Evolutionary conservation across 768 basidiomycete genomes (phyloP).

Genomic region (Russula foetens): DNA sequence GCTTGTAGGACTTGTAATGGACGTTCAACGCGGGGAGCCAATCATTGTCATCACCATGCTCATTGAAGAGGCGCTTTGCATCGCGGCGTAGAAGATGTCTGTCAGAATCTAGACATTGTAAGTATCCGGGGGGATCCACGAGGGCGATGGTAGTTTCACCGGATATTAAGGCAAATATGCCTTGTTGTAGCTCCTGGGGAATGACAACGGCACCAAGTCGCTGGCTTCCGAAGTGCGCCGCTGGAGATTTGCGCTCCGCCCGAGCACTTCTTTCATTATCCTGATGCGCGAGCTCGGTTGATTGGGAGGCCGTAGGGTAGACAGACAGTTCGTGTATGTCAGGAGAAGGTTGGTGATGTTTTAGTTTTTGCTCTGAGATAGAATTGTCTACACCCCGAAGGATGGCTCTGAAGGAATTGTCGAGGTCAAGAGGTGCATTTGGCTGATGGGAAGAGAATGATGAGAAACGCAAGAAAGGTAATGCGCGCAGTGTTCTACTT

Average conservation of each 20-base stretch:
- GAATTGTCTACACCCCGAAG: constrained; percentile 65
- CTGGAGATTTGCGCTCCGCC: constrained; percentile 62
- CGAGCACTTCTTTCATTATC: constrained; percentile 29
- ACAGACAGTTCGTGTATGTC: constrained; percentile 50
- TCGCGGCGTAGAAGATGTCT: constrained; percentile 60
- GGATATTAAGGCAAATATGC: constrained; percentile 60
- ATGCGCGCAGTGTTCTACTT: neutral
- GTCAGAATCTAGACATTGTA: constrained; percentile 42
- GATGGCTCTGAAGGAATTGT: constrained; percentile 54
- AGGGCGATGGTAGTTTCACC: constrained; percentile 32
- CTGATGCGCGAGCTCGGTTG: constrained; percentile 26
- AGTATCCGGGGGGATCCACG: neutral
- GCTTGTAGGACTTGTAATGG: constrained; percentile 51
- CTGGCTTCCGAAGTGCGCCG: constrained; percentile 72
- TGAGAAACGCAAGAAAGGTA: neutral
- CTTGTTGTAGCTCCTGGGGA: constrained; percentile 59
- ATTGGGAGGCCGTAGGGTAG: constrained; percentile 28
- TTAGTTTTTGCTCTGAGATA: constrained; percentile 30
- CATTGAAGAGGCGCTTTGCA: constrained; percentile 60
- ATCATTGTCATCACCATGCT: constrained; percentile 28
- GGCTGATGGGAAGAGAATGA: constrained; percentile 35
- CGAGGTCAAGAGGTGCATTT: constrained; percentile 56
- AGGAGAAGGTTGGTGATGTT: constrained; percentile 6
- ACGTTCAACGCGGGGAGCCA: constrained; percentile 54
- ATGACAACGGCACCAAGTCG: constrained; percentile 63